Percentiles rank a stretch among this genome's conserved stretches.
phyloP scores from a whole-genome alignment of 2,329 filamentous ascomycete genomes.

The Botrytis pseudocinerea region DNA sequence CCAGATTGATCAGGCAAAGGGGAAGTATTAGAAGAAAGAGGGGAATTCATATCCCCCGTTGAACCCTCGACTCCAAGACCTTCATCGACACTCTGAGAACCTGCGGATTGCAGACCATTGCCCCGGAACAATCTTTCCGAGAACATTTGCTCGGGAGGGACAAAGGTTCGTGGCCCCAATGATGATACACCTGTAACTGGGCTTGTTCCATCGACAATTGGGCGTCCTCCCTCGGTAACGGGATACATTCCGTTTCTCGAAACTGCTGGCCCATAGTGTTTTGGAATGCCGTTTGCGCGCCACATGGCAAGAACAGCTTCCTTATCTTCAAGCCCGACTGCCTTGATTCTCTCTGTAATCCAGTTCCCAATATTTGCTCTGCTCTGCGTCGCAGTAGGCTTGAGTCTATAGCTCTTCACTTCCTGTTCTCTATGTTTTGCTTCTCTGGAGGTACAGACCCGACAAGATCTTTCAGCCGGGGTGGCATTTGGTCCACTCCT shows the following conservation, averaged over 20 bases:
- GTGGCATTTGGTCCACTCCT: slow-evolving; percentile 27
- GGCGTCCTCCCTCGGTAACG: neutral
- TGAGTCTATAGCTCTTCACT: neutral
- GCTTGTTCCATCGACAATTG: neutral
- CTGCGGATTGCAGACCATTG: neutral
- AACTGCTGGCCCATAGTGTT: slow-evolving; percentile 4
- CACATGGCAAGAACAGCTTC: neutral
- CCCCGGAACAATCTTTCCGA: slow-evolving; percentile 6
- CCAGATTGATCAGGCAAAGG: neutral
- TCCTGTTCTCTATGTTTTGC: neutral
- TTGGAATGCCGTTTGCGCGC: slow-evolving; percentile 4
- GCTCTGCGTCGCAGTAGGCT: neutral
- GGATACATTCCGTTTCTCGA: neutral
- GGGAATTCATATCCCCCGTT: neutral
- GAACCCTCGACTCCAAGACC: too few relatives aligned
- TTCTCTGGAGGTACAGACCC: slow-evolving; percentile 22
- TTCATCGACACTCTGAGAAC: neutral
- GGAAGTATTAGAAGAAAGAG: neutral
- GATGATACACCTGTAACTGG: neutral
- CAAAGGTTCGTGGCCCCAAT: neutral
- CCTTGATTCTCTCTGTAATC: neutral
- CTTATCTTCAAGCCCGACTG: slow-evolving; percentile 14
- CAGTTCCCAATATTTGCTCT: slow-evolving; percentile 12
- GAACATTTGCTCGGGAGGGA: slow-evolving; percentile 9
- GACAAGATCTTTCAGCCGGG: slow-evolving; percentile 29